These are phyloP conservation scores for Pogostemon cablin DNA, from an alignment of 257 asterid genomes.

Conservation along the genomic window DNA sequence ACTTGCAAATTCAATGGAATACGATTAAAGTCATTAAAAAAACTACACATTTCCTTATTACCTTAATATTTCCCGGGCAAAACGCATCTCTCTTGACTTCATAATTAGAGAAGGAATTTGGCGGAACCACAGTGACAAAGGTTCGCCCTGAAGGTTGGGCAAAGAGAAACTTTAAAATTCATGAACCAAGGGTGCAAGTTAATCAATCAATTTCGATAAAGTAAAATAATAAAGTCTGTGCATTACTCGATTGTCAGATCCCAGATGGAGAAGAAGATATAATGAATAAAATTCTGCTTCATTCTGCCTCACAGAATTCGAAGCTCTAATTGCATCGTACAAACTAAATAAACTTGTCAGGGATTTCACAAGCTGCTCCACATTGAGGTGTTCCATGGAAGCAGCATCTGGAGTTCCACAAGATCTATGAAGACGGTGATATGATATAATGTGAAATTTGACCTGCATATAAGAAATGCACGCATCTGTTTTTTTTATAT, in stretches of 20 bases:
- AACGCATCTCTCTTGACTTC: conserved; percentile 73
- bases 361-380: conserved; percentile 89
- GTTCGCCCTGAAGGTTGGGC: conserved; percentile 59
- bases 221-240: conserved; percentile 14
- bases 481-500: conserved; percentile 12
- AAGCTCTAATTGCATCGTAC: conserved; percentile 61
- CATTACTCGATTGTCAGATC: conserved; percentile 60
- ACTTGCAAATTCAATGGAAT: conserved; percentile 10
- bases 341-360: conserved; percentile 61
- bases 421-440: conserved; percentile 62
- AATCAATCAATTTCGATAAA: conserved; percentile 4
- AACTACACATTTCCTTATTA: conserved; percentile 27
- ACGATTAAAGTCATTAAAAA: background rate
- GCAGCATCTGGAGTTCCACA: conserved; percentile 48
- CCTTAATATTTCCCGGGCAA: conserved; percentile 82
- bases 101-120: conserved; percentile 55
- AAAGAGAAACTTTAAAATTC: conserved; percentile 10
- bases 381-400: conserved; percentile 70
- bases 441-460: conserved; percentile 81
- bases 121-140: conserved; percentile 79
- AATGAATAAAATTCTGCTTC: conserved; percentile 80
- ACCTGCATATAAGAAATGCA: conserved; percentile 55
- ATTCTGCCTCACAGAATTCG: conserved; percentile 48
- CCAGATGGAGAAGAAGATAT: conserved; percentile 85
- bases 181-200: conserved; percentile 15